phyloP scores from a whole-genome alignment of 208 protist species.

The Trichomonas vaginalis region DNA sequence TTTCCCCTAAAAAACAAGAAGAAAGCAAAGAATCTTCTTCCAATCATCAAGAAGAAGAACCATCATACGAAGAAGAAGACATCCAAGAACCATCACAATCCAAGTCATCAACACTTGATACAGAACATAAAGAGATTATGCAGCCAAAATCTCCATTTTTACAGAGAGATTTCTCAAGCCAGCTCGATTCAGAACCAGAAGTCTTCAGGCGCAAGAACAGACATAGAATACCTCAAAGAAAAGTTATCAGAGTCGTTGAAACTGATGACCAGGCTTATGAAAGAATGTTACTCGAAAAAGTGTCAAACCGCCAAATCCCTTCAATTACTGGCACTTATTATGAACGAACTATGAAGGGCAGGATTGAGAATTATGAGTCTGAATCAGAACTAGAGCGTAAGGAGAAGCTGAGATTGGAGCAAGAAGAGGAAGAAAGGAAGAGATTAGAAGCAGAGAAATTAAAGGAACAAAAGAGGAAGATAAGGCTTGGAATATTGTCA shows the following conservation, averaged over 20 bases:
- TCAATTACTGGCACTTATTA: not conserved
- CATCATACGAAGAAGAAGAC: not conserved
- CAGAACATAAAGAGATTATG: not conserved
- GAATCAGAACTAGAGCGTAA: not conserved
- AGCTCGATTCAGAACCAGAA: not conserved
- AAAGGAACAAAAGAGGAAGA: not conserved
- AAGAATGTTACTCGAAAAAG: not conserved
- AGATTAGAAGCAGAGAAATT: not conserved
- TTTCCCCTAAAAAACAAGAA: not conserved
- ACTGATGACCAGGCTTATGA: not conserved
- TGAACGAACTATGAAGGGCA: not conserved
- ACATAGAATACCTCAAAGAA: not conserved
- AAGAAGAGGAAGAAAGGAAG: not conserved
- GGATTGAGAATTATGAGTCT: not conserved
- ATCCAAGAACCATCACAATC: not conserved
- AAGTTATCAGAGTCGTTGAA: not conserved
- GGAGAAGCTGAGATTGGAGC: not conserved
- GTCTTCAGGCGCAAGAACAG: not conserved
- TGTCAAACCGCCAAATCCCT: not conserved
- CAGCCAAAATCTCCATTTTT: not conserved
- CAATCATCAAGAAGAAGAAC: not conserved
- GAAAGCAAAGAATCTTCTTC: not conserved
- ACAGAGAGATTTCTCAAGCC: not conserved
- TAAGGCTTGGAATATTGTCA: not conserved
- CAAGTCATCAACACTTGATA: not conserved